phyloP scores from a whole-genome alignment of 2,329 filamentous ascomycete genomes.

The Macroventuria anomochaeta region DNA sequence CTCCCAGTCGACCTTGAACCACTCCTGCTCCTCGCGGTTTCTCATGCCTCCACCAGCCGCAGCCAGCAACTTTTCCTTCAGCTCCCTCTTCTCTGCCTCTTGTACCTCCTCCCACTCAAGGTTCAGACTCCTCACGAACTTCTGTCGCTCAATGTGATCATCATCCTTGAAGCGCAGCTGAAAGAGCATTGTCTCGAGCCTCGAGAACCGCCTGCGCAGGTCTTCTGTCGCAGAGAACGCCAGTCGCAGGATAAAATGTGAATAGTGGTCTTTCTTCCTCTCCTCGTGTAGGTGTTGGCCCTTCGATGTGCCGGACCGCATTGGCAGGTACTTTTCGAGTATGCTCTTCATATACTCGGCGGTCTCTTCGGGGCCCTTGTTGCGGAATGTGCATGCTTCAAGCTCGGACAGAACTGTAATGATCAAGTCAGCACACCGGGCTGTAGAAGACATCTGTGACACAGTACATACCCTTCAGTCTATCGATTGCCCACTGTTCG shows the following conservation, averaged over 20 bases:
- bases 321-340: slow-evolving; percentile 83
- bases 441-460: accelerated
- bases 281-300: slow-evolving; percentile 68
- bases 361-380: slow-evolving; percentile 83
- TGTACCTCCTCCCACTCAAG: slow-evolving; percentile 84
- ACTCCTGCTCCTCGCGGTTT: slow-evolving; percentile 76
- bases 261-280: slow-evolving; percentile 94
- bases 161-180: slow-evolving; percentile 81
- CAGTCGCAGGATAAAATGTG: slow-evolving; percentile 92
- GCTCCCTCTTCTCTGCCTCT: slow-evolving; percentile 77
- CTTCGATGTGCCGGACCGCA: slow-evolving; percentile 75
- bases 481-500: slow-evolving; percentile 97
- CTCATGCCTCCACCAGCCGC: slow-evolving; percentile 58
- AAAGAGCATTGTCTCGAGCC: slow-evolving; percentile 90
- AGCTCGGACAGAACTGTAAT: slow-evolving; percentile 78
- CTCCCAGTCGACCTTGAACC: slow-evolving; percentile 98
- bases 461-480: slow-evolving; percentile 68
- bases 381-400: slow-evolving; percentile 94
- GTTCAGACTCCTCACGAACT: slow-evolving; percentile 77
- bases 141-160: slow-evolving; percentile 71
- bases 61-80: slow-evolving; percentile 64
- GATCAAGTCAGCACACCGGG: slow-evolving; percentile 13
- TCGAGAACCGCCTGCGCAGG: slow-evolving; percentile 80
- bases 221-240: slow-evolving; percentile 94
- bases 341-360: slow-evolving; percentile 82